Conservation (phyloP, 257 asterid genomes). For the Leptodermis oblonga region DNA sequence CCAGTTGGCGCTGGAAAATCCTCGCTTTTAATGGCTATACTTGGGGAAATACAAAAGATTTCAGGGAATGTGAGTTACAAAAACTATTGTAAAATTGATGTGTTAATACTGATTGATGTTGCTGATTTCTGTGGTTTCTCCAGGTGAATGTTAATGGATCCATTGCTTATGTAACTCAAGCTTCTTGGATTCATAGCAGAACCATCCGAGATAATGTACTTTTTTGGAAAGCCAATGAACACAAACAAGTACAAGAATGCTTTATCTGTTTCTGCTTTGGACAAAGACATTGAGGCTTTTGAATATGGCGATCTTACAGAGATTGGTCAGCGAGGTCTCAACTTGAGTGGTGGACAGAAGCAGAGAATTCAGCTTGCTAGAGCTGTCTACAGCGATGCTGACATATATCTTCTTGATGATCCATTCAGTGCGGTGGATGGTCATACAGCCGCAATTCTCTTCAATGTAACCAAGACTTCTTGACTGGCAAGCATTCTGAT, state of each 20-base stretch:
- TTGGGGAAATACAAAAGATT: constrained; percentile 58
- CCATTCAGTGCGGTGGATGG: constrained; percentile 95
- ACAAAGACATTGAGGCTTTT: constrained; percentile 63
- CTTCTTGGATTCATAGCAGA: constrained; percentile 83
- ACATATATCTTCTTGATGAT: constrained; percentile 72
- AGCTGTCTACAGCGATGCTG: constrained; percentile 66
- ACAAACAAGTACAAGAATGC: constrained; percentile 45
- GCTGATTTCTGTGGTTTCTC: neutral
- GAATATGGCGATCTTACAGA: constrained; percentile 72
- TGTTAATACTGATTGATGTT: too few relatives aligned
- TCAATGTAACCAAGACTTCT: constrained; percentile 41
- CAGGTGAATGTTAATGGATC: constrained; percentile 62
- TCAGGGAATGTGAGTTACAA: constrained; percentile 56
- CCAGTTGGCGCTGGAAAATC: constrained; percentile 79
- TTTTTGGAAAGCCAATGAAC: constrained; percentile 67
- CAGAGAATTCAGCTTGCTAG: constrained; percentile 89
- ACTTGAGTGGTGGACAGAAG: constrained; percentile 86
- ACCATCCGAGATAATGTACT: constrained; percentile 64
- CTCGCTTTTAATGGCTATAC: constrained; percentile 55
- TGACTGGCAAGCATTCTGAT: neutral
- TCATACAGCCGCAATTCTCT: constrained; percentile 67
- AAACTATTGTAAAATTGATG: too few relatives aligned
- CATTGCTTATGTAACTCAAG: constrained; percentile 73
- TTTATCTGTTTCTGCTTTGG: constrained; percentile 50
- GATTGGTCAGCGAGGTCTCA: constrained; percentile 82